phyloP scores from a whole-genome alignment of 2,329 filamentous ascomycete genomes.

The Ophiocordyceps camponoti-saundersi region DNA sequence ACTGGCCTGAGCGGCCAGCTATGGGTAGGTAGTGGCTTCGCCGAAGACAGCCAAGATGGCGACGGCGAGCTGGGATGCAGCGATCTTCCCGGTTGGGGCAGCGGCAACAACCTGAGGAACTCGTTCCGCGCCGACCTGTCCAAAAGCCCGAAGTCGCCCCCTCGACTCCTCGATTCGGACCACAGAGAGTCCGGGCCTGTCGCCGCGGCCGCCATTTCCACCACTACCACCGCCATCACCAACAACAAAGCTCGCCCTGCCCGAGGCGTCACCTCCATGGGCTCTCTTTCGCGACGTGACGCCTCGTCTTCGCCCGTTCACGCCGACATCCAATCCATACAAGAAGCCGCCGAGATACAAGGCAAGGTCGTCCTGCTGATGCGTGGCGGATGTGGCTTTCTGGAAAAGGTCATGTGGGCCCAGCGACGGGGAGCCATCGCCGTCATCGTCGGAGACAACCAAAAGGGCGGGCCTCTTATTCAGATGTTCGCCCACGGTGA shows the following conservation, averaged over 20 bases:
- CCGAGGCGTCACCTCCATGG: conserved; percentile 3
- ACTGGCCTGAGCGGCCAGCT: conserved; percentile 74
- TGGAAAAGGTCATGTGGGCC: conserved; percentile 95
- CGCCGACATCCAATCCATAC: conserved; percentile 80
- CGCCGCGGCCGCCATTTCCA: conserved; percentile 50
- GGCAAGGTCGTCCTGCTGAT: conserved; percentile 87
- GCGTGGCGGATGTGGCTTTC: conserved; percentile 84
- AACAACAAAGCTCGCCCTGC: conserved; percentile 5
- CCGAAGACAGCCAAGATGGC: conserved; percentile 53
- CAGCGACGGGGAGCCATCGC: conserved; percentile 79
- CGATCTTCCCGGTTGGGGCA: conserved; percentile 79
- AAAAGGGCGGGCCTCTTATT: conserved; percentile 72
- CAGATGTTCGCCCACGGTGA: conserved; percentile 98
- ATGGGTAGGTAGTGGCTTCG: conserved; percentile 87
- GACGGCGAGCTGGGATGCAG: conserved; percentile 89
- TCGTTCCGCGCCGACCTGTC: conserved; percentile 14
- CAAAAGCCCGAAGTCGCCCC: conserved; percentile 6
- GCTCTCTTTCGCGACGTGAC: conserved; percentile 16
- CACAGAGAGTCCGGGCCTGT: conserved; percentile 7
- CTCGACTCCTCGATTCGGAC: conserved; percentile 10
- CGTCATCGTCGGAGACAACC: conserved; percentile 86
- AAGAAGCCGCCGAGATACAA: conserved; percentile 80
- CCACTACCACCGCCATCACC: conserved; percentile 57
- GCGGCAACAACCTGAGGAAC: conserved; percentile 30
- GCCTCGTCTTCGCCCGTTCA: conserved; percentile 32